Base-by-base conservation (phyloP, 306 rosid genomes). In the Ormosia semicastrata region DNA sequence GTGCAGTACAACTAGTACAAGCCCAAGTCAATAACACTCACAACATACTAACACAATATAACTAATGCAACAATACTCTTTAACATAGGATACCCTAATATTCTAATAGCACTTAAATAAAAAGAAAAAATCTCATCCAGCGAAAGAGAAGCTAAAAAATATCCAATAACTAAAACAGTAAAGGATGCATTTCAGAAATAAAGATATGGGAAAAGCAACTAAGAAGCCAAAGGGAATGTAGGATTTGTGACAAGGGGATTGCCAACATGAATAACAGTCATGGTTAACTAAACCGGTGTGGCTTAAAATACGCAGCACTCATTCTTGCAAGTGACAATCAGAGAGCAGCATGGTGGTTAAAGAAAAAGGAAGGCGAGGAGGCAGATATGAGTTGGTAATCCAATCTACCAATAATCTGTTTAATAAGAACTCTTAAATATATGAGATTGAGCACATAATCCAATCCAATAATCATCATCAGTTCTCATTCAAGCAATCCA, bases 381-480 rank as follows among this genome's bases (percentile, higher is more conserved):
- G 29, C 29, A n/a, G 59, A n/a, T 6, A 5, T 2, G 29, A 53
- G 59, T 53, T n/a, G 29, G 59, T 2, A n/a, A 53, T n/a, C 59
- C 24, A n/a, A 53, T n/a, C 24, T 15, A 53, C 59, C 8, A 53
- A 53, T 15, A 12, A 49, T 71, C 29, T n/a, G 44, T 33, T 67
- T 60, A 49, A 59, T 14, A 8, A 73, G 53, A 72, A 43, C 66
- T 5, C 52, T 69, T 9, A 30, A 7, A 54, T 71, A 5, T 4
- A 47, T 62, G 77, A 63, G 39, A 53, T 58, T 53, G 70, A 41
- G 64, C 66, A 56, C 71, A 73, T 37, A 56, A 72, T 66, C 57
- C 79, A 71, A 52, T 71, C 82, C 40, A 63, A n/a, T n/a, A 83
- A 66, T 64, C 57, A 78, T 66, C 72, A 46, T 13, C 63, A 71